Evolutionary conservation across 495 filamentous ascomycete species (phyloP).

Genomic region (Neurospora sp.): DNA sequence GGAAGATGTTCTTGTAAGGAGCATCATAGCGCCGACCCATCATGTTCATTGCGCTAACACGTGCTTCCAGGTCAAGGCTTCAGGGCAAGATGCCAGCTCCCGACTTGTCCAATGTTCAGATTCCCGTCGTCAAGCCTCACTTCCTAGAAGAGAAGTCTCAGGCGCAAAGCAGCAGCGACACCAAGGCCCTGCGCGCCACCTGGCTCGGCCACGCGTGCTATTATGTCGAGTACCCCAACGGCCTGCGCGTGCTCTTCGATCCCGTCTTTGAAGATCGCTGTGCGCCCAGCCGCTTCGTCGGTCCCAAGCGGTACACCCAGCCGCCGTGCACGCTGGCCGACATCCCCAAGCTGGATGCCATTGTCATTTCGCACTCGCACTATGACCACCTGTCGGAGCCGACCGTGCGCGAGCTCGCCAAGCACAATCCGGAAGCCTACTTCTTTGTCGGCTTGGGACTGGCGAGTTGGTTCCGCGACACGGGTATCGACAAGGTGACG

Average conservation of each 20-base stretch:
- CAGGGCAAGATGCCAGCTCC: slow-evolving; percentile 53
- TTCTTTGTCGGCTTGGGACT: slow-evolving; percentile 89
- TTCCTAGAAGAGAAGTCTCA: slow-evolving; percentile 49
- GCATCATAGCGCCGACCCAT: background rate
- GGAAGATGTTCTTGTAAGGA: slow-evolving; percentile 9
- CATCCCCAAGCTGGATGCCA: slow-evolving; percentile 75
- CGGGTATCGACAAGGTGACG: slow-evolving; percentile 62
- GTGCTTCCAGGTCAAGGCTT: slow-evolving; percentile 41
- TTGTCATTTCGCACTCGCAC: slow-evolving; percentile 87
- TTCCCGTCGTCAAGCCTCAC: slow-evolving; percentile 49
- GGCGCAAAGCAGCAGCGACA: slow-evolving; percentile 24
- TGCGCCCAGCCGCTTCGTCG: slow-evolving; percentile 58
- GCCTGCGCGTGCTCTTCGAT: slow-evolving; percentile 86
- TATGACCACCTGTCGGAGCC: slow-evolving; percentile 86
- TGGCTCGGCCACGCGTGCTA: slow-evolving; percentile 97
- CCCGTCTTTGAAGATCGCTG: slow-evolving; percentile 90
- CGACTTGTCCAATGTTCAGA: slow-evolving; percentile 48
- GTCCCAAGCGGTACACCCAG: slow-evolving; percentile 74
- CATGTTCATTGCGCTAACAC: background rate
- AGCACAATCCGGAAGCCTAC: slow-evolving; percentile 65
- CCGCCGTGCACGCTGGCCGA: slow-evolving; percentile 69
- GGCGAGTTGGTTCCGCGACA: slow-evolving; percentile 67
- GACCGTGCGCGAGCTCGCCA: slow-evolving; percentile 59
- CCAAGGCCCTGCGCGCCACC: slow-evolving; percentile 61
- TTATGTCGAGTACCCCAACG: slow-evolving; percentile 82